A percentile compares a stretch with the other conserved stretches of the same genome.
phyloP scores from a whole-genome alignment of 2,329 filamentous ascomycete species.

The Xylaria multiplex region DNA sequence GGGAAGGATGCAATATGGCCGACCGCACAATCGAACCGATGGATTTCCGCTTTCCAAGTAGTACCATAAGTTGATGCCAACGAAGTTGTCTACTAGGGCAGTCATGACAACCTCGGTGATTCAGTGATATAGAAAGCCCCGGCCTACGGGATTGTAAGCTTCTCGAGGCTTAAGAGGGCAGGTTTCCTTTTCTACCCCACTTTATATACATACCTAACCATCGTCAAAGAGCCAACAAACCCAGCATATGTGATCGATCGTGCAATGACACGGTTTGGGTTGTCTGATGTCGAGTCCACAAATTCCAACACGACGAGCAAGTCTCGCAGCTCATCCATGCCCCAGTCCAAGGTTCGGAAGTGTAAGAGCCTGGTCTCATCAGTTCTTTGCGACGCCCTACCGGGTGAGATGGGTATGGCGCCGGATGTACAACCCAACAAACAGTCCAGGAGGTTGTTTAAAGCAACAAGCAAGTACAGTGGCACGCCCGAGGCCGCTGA shows the following conservation, averaged over 20 bases:
- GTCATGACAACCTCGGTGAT: slow-evolving; percentile 62
- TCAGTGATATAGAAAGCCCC: slow-evolving; percentile 58
- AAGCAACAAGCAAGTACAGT: slow-evolving; percentile 68
- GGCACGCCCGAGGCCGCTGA: slow-evolving; percentile 60
- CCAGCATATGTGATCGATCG: slow-evolving; percentile 61
- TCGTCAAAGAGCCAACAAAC: slow-evolving; percentile 62
- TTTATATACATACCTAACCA: slow-evolving; percentile 52
- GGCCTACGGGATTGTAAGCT: slow-evolving; percentile 43
- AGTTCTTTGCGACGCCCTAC: slow-evolving; percentile 43
- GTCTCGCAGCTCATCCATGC: slow-evolving; percentile 60
- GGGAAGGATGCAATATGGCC: slow-evolving; percentile 35
- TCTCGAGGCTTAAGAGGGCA: not conserved
- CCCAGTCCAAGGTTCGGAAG: slow-evolving; percentile 67
- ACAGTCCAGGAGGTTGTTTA: slow-evolving; percentile 71
- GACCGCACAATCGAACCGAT: slow-evolving; percentile 62
- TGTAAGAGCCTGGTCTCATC: slow-evolving; percentile 59
- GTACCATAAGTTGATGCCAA: slow-evolving; percentile 62
- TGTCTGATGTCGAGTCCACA: slow-evolving; percentile 49
- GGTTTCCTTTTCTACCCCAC: not conserved
- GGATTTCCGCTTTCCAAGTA: slow-evolving; percentile 63
- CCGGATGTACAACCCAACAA: slow-evolving; percentile 72
- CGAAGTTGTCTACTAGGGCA: slow-evolving; percentile 52
- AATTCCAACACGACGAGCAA: slow-evolving; percentile 64
- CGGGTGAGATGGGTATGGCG: slow-evolving; percentile 45
- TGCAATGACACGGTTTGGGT: slow-evolving; percentile 53